A percentile compares a stretch with the other conserved stretches of the same genome.
Evolutionary conservation across 2,329 filamentous ascomycete genomes (phyloP).

Genomic region (Parastagonospora avenae): DNA sequence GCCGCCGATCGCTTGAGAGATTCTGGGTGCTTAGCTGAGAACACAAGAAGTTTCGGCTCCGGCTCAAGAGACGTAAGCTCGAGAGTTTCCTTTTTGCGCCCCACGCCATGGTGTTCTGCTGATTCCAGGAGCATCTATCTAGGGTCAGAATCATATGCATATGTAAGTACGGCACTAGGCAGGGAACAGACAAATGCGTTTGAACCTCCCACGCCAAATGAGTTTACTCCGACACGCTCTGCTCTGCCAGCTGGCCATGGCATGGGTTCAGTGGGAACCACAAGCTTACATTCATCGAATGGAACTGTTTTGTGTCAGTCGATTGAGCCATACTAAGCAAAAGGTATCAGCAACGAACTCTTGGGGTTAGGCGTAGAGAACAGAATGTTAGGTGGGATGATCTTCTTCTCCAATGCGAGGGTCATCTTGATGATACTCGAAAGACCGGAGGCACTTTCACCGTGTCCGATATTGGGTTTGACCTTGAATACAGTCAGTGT

Average conservation of each 20-base stretch:
- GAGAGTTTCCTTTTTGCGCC: background rate
- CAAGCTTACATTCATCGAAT: slow-evolving; percentile 1
- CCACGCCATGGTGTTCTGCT: background rate
- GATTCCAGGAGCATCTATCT: background rate
- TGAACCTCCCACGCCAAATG: slow-evolving; percentile 25
- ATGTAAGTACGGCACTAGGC: background rate
- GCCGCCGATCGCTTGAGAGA: background rate
- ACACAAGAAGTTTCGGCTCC: background rate
- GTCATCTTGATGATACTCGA: slow-evolving; percentile 42
- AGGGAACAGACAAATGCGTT: slow-evolving; percentile 17
- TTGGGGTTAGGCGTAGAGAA: slow-evolving; percentile 14
- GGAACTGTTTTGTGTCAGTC: background rate
- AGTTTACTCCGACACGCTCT: slow-evolving; percentile 21
- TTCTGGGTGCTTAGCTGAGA: background rate
- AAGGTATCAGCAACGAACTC: background rate
- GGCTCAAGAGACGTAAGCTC: background rate
- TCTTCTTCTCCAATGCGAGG: slow-evolving; percentile 44
- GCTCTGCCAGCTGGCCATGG: slow-evolving; percentile 8
- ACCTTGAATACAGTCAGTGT: slow-evolving; percentile 4
- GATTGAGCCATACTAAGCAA: background rate
- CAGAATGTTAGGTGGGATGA: slow-evolving; percentile 31
- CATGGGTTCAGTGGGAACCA: slow-evolving; percentile 4
- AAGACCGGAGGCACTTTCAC: slow-evolving; percentile 43
- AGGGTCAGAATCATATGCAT: slow-evolving; percentile 10
- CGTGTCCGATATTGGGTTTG: slow-evolving; percentile 47